Percentiles rank a stretch among this genome's conserved stretches.
phyloP scores from a whole-genome alignment of 2,329 filamentous ascomycete genomes.

The Fusarium citri region DNA sequence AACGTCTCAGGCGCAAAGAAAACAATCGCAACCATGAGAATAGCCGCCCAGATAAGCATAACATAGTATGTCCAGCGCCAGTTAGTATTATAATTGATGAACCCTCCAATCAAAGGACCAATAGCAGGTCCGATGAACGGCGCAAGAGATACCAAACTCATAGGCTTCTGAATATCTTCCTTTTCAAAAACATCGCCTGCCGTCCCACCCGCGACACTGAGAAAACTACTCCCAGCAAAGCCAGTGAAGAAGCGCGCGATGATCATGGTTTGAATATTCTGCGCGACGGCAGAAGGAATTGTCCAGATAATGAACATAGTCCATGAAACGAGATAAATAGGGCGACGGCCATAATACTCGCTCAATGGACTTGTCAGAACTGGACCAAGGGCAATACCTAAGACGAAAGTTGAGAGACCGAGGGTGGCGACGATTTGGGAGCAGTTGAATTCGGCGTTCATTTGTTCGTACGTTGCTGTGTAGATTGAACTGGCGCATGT shows the following conservation, averaged over 20 bases:
- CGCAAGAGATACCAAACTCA: conserved; percentile 35
- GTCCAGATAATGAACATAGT: conserved; percentile 79
- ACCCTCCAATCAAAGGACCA: conserved; percentile 34
- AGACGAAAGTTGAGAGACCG: conserved; percentile 36
- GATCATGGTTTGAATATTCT: conserved; percentile 80
- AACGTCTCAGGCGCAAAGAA: conserved; percentile 38
- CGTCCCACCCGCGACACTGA: conserved; percentile 38
- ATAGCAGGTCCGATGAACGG: conserved; percentile 37
- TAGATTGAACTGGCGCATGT: conserved; percentile 87
- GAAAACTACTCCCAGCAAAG: conserved; percentile 65
- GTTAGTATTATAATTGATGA: conserved; percentile 30
- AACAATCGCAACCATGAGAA: conserved; percentile 20
- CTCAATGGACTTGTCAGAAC: conserved; percentile 69
- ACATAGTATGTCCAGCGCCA: conserved; percentile 43
- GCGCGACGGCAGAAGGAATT: conserved; percentile 79
- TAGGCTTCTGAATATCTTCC: conserved; percentile 35
- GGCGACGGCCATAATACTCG: conserved; percentile 78
- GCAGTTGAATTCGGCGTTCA: conserved; percentile 29
- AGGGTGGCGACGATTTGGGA: conserved; percentile 19
- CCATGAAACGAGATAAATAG: conserved; percentile 80
- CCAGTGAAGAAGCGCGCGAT: conserved; percentile 80
- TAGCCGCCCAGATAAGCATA: conserved; percentile 33
- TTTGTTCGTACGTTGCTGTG: conserved; percentile 40
- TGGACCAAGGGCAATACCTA: conserved; percentile 69
- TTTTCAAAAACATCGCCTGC: conserved; percentile 29